Conservation (phyloP, 805 yeast genomes). For the Yamadazyma nakazawae region DNA sequence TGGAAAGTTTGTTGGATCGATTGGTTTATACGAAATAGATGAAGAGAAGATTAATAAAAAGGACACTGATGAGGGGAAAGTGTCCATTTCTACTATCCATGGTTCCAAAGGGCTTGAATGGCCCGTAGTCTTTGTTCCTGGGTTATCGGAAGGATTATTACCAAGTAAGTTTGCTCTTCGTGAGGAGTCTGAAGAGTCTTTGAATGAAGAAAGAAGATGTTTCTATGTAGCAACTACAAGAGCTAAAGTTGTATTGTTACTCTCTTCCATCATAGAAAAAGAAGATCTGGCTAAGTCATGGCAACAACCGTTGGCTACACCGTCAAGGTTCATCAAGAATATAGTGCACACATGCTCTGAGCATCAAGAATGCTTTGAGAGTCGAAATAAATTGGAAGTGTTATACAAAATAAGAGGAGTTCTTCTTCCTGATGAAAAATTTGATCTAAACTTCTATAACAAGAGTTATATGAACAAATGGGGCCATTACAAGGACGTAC, state of each 20-base stretch:
- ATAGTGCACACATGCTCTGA: slow-evolving; percentile 10
- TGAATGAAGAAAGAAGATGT: slow-evolving; percentile 79
- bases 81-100: slow-evolving; percentile 75
- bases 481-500: slow-evolving; percentile 9
- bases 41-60: slow-evolving; percentile 18
- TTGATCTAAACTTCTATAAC: slow-evolving; percentile 13
- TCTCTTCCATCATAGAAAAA: slow-evolving; percentile 31
- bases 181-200: slow-evolving; percentile 23
- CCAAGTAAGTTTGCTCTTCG: slow-evolving; percentile 55
- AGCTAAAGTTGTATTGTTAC: slow-evolving; percentile 58
- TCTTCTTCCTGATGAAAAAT: not conserved
- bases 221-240: slow-evolving; percentile 88
- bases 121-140: slow-evolving; percentile 87
- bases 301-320: slow-evolving; percentile 6
- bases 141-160: slow-evolving; percentile 59
- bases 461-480: slow-evolving; percentile 15
- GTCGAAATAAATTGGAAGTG: slow-evolving; percentile 13
- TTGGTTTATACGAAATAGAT: slow-evolving; percentile 31
- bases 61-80: slow-evolving; percentile 20
- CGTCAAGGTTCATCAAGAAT: slow-evolving; percentile 27
- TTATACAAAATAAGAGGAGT: slow-evolving; percentile 19
- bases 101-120: slow-evolving; percentile 94
- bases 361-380: slow-evolving; percentile 18
- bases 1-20: slow-evolving; percentile 27
- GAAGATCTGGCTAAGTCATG: not conserved